phyloP scores from a whole-genome alignment of 202 grass and related monocot species.

The Zoysia matrella region DNA sequence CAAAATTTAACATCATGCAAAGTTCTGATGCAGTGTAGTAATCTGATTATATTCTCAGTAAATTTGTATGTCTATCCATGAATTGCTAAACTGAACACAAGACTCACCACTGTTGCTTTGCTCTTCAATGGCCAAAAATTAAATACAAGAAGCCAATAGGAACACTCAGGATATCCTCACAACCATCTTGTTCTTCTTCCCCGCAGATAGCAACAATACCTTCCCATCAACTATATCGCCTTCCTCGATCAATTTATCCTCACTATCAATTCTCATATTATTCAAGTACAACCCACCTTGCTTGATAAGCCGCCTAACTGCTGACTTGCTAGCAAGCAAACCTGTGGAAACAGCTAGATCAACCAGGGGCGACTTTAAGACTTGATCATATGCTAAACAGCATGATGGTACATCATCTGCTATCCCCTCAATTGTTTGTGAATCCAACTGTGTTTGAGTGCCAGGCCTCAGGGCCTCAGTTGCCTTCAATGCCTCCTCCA shows the following conservation, averaged over 20 bases:
- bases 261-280: slow-evolving; percentile 70
- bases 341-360: slow-evolving; percentile 86
- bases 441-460: slow-evolving; percentile 68
- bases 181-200: slow-evolving; percentile 99
- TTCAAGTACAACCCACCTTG: slow-evolving; percentile 95
- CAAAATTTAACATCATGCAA: background rate
- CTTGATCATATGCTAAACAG: slow-evolving; percentile 70
- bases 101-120: slow-evolving; percentile 2
- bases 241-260: slow-evolving; percentile 72
- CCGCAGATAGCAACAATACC: slow-evolving; percentile 83
- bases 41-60: background rate
- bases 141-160: slow-evolving; percentile 30
- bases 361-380: slow-evolving; percentile 82
- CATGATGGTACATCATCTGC: slow-evolving; percentile 86
- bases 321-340: slow-evolving; percentile 75
- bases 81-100: slow-evolving; percentile 24
- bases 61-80: background rate
- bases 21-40: background rate
- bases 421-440: slow-evolving; percentile 85
- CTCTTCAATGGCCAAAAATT: slow-evolving; percentile 11
- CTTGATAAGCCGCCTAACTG: slow-evolving; percentile 74
- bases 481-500: slow-evolving; percentile 84
- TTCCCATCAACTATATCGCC: slow-evolving; percentile 91
- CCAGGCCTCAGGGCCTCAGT: slow-evolving; percentile 86
- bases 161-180: slow-evolving; percentile 80